phyloP scores from a whole-genome alignment of 495 filamentous ascomycete species.

The Stereocaulon alpinum region DNA sequence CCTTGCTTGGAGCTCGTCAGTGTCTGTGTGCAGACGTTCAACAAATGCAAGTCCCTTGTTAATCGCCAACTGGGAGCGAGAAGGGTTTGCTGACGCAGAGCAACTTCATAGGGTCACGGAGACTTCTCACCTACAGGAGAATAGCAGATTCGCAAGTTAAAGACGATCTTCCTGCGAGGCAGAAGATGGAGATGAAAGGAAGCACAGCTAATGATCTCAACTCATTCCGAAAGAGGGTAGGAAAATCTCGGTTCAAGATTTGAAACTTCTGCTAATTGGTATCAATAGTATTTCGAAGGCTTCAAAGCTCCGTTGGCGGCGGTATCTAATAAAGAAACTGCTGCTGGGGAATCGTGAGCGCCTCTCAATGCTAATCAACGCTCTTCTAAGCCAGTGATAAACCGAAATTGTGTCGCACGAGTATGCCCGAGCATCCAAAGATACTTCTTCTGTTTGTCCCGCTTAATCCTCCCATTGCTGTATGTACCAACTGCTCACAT shows the following conservation, averaged over 20 bases:
- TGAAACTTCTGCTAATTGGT: not conserved
- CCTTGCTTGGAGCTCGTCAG: conserved; percentile 63
- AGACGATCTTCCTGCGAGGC: conserved; percentile 31
- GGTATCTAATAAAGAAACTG: not conserved
- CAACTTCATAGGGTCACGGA: conserved; percentile 58
- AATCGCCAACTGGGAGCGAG: not conserved
- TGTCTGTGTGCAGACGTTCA: conserved; percentile 77
- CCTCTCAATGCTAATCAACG: not conserved
- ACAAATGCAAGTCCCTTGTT: conserved; percentile 54
- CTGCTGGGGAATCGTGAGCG: not conserved
- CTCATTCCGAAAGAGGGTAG: conserved; percentile 53
- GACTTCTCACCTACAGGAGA: conserved; percentile 75
- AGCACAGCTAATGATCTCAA: conserved; percentile 66
- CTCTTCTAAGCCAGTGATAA: not conserved
- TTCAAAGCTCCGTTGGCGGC: conserved; percentile 21
- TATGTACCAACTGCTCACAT: conserved; percentile 16
- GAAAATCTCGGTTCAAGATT: not conserved
- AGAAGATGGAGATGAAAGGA: conserved; percentile 25
- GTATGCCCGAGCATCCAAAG: not conserved
- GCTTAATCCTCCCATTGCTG: conserved; percentile 14
- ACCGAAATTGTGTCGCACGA: not conserved
- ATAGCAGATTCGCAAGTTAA: conserved; percentile 50
- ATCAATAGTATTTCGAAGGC: conserved; percentile 41
- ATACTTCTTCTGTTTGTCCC: not conserved
- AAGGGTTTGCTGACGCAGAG: conserved; percentile 7